Evolutionary conservation across 176 grass and related monocot genomes (phyloP).

Genomic region (bread wheat (Triticum aestivum)): DNA sequence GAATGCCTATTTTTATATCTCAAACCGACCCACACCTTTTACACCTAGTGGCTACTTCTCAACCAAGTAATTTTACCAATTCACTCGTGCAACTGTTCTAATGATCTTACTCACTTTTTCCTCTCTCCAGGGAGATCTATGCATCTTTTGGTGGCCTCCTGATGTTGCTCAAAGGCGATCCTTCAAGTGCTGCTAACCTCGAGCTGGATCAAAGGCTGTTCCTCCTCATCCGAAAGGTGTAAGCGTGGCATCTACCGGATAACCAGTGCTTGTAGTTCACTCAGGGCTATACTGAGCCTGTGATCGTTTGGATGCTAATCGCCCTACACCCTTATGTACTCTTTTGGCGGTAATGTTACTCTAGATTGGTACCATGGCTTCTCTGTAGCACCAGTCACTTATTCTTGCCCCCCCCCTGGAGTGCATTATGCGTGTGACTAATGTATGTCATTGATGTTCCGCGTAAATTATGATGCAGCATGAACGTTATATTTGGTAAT

Average conservation of each 20-base stretch:
- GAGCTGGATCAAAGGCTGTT: conserved; percentile 63
- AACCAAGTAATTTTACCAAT: not conserved
- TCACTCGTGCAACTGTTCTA: not conserved
- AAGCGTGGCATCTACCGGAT: not conserved
- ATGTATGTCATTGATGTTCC: not conserved
- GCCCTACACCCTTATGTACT: not conserved
- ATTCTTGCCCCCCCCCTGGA: not conserved
- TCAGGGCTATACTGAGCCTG: not conserved
- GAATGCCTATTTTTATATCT: not conserved
- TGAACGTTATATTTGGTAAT: no score
- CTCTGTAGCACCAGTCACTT: not conserved
- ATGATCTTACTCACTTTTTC: not conserved
- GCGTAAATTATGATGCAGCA: not conserved
- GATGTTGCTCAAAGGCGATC: conserved; percentile 58
- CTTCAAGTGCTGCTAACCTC: conserved; percentile 31
- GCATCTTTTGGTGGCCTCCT: conserved; percentile 55
- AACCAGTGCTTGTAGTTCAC: not conserved
- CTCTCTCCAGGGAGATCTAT: conserved; percentile 43
- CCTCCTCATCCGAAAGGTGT: conserved; percentile 57
- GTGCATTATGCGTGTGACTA: not conserved
- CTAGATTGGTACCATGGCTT: not conserved
- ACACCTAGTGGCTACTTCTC: not conserved
- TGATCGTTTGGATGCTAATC: not conserved
- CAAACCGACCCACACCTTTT: not conserved
- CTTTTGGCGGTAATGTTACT: not conserved